phyloP scores from a whole-genome alignment of 1,284 basidiomycete species.

The Leccinum holopus region DNA sequence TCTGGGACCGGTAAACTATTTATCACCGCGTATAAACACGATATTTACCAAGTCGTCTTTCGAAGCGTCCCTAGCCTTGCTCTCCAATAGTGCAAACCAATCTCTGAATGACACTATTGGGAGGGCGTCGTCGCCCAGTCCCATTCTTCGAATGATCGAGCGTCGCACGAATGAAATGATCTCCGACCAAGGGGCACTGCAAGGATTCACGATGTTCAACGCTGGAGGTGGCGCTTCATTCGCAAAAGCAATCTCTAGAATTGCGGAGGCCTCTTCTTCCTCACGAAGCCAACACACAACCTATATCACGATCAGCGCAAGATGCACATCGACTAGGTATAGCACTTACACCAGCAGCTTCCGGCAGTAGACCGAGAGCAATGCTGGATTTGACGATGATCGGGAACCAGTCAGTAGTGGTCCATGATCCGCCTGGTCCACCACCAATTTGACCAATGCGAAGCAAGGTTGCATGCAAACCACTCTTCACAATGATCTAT shows the following conservation, averaged over 20 bases:
- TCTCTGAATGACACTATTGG: not conserved
- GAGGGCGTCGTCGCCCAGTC: not conserved
- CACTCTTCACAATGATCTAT: not conserved
- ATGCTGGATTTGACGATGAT: slow-evolving; percentile 30
- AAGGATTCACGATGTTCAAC: not conserved
- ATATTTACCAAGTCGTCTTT: not conserved
- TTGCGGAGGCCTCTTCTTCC: not conserved
- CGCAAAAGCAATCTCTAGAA: not conserved
- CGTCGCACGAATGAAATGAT: not conserved
- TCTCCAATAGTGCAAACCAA: not conserved
- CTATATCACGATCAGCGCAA: not conserved
- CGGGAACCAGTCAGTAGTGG: slow-evolving; percentile 22
- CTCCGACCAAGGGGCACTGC: not conserved
- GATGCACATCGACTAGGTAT: not conserved
- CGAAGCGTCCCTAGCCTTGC: not conserved
- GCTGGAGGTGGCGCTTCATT: not conserved
- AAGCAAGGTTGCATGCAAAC: slow-evolving; percentile 11
- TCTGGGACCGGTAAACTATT: too few species aligned
- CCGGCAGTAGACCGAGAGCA: slow-evolving; percentile 22
- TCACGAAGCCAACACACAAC: not conserved
- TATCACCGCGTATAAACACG: not conserved
- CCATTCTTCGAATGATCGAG: not conserved
- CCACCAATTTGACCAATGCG: slow-evolving; percentile 34
- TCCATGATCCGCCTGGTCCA: slow-evolving; percentile 11
- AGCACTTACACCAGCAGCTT: slow-evolving; percentile 20